Conservation (phyloP, 2,329 filamentous ascomycete genomes). For the Zasmidium citrigriseum region DNA sequence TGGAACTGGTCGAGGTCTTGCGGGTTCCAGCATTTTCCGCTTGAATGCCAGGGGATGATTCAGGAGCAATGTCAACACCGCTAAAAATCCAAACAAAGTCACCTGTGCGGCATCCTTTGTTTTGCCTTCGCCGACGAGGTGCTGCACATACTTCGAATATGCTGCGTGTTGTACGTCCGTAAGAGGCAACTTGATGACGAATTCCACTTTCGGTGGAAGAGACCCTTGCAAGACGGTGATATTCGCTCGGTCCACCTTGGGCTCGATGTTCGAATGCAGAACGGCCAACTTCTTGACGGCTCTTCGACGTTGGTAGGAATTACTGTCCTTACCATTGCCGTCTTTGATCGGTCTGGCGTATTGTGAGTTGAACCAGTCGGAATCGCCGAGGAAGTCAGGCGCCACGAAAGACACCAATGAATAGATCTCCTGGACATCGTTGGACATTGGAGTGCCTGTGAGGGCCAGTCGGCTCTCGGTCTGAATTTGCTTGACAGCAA, state of each 20-base stretch:
- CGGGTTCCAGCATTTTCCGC: constrained; percentile 49
- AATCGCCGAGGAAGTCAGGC: constrained; percentile 71
- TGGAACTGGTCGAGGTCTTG: constrained; percentile 19
- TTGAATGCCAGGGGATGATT: constrained; percentile 60
- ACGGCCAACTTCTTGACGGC: constrained; percentile 68
- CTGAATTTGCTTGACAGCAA: constrained; percentile 59
- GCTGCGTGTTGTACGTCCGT: constrained; percentile 64
- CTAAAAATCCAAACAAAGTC: constrained; percentile 58
- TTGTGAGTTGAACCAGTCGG: constrained; percentile 66
- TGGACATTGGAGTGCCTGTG: constrained; percentile 83
- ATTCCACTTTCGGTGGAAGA: constrained; percentile 77
- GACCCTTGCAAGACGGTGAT: constrained; percentile 66
- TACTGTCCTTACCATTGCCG: constrained; percentile 70
- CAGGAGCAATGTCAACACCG: constrained; percentile 55
- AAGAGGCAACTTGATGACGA: constrained; percentile 73
- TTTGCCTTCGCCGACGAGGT: constrained; percentile 37
- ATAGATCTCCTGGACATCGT: constrained; percentile 81
- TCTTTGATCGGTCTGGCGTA: constrained; percentile 72
- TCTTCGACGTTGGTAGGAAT: constrained; percentile 53
- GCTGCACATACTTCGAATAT: constrained; percentile 59
- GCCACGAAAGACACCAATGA: constrained; percentile 88
- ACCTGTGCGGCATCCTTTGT: constrained; percentile 41
- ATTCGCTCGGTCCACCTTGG: constrained; percentile 76
- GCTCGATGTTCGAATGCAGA: constrained; percentile 70
- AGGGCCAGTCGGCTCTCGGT: constrained; percentile 76